Evolutionary conservation across 768 basidiomycete species (phyloP).

Genomic region (Leccinum olivaceopallidum): DNA sequence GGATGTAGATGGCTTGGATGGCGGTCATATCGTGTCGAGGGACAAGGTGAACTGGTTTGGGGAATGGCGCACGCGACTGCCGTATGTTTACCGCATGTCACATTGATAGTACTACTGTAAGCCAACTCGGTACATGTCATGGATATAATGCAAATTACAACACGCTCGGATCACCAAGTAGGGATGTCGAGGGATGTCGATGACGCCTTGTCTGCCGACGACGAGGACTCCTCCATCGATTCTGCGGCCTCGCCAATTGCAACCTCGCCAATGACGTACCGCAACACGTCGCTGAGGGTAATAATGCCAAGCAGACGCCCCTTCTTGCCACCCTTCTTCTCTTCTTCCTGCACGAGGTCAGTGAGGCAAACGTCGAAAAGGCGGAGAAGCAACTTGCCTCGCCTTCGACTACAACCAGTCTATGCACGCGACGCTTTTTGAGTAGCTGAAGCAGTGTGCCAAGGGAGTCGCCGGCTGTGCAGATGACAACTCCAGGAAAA

Average conservation of each 20-base stretch:
- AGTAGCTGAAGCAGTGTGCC: slow-evolving; percentile 89
- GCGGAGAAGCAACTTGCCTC: slow-evolving; percentile 50
- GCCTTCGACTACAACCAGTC: slow-evolving; percentile 93
- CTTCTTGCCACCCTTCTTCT: slow-evolving; percentile 75
- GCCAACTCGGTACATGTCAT: slow-evolving; percentile 1
- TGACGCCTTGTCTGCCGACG: slow-evolving; percentile 15
- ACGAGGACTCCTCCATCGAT: slow-evolving; percentile 31
- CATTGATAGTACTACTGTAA: background rate
- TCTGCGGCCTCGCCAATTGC: slow-evolving; percentile 49
- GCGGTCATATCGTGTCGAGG: slow-evolving; percentile 50
- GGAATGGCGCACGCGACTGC: background rate
- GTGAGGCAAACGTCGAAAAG: background rate
- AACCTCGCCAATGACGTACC: slow-evolving; percentile 75
- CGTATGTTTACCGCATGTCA: slow-evolving; percentile 14
- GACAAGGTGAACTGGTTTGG: slow-evolving; percentile 6
- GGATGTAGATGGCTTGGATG: slow-evolving; percentile 76
- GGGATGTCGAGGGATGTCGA: slow-evolving; percentile 16
- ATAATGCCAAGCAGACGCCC: slow-evolving; percentile 85
- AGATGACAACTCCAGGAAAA: slow-evolving; percentile 96
- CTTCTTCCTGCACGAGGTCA: slow-evolving; percentile 63
- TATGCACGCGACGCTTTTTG: slow-evolving; percentile 91
- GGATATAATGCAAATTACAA: background rate
- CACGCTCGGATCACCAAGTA: slow-evolving; percentile 10
- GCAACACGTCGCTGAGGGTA: slow-evolving; percentile 84
- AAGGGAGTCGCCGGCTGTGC: slow-evolving; percentile 89